phyloP scores from a whole-genome alignment of 768 basidiomycete species.

The Imleria badia region DNA sequence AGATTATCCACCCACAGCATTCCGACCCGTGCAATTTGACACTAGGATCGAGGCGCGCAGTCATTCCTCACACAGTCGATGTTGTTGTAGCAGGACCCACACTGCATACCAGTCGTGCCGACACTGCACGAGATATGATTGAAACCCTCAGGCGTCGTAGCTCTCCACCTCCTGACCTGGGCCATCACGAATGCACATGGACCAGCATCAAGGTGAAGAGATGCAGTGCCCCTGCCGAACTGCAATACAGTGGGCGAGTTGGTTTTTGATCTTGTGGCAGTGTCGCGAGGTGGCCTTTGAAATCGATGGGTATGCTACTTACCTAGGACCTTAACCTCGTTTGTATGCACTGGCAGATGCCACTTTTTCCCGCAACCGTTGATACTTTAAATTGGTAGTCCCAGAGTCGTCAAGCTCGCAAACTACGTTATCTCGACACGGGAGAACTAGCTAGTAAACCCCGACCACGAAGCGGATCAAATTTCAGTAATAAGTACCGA shows the following conservation, averaged over 20 bases:
- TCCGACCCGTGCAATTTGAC: constrained; percentile 40
- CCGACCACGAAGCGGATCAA: too few relatives aligned
- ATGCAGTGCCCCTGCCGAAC: constrained; percentile 63
- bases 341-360: not conserved
- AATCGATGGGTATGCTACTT: not conserved
- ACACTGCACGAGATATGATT: constrained; percentile 64
- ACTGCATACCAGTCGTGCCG: constrained; percentile 50
- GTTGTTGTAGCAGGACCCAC: constrained; percentile 45
- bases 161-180: constrained; percentile 26
- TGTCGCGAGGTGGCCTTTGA: constrained; percentile 62
- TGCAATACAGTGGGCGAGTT: constrained; percentile 44
- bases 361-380: not conserved
- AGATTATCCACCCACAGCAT: constrained; percentile 25
- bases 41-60: constrained; percentile 47
- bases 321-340: not conserved
- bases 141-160: constrained; percentile 60
- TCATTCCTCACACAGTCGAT: constrained; percentile 46
- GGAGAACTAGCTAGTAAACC: too few relatives aligned
- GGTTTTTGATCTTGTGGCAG: constrained; percentile 61
- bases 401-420: too few relatives aligned
- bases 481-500: too few relatives aligned
- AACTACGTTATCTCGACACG: too few relatives aligned
- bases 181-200: constrained; percentile 14
- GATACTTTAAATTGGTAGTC: too few relatives aligned
- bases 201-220: constrained; percentile 47